Evolutionary conservation across 768 basidiomycete species (phyloP).

Genomic region (Gelatoporia subvermispora): DNA sequence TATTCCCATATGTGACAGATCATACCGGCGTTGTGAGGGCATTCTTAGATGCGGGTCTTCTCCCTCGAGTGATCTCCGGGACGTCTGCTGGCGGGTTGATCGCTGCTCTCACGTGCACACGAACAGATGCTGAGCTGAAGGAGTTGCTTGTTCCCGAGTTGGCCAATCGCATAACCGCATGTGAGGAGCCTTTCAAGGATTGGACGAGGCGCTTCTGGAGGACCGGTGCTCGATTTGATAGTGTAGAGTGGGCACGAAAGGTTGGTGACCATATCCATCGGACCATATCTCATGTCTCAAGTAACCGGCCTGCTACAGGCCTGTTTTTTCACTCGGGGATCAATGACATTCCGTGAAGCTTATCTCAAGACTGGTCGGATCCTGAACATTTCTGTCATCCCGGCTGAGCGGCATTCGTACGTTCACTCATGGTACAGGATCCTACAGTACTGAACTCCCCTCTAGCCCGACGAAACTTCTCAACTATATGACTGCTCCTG

Average conservation of each 20-base stretch:
- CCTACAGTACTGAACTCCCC: constrained; percentile 7
- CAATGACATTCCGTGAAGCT: constrained; percentile 93
- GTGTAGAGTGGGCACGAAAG: constrained; percentile 86
- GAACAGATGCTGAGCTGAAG: constrained; percentile 84
- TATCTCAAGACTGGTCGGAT: constrained; percentile 90
- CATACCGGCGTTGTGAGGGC: constrained; percentile 91
- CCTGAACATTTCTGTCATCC: constrained; percentile 90
- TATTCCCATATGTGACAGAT: constrained; percentile 53
- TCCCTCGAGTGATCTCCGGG: constrained; percentile 92
- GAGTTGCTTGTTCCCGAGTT: constrained; percentile 74
- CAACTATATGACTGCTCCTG: constrained; percentile 95
- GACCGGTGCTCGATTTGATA: constrained; percentile 95
- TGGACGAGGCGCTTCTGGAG: constrained; percentile 72
- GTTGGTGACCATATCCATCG: constrained; percentile 35
- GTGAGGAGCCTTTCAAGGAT: constrained; percentile 67
- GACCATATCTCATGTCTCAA: neutral
- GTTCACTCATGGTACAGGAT: constrained; percentile 19
- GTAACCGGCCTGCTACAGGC: constrained; percentile 40
- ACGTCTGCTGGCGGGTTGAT: constrained; percentile 91
- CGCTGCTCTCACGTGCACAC: constrained; percentile 71
- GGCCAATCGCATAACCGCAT: constrained; percentile 78
- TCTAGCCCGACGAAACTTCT: constrained; percentile 88
- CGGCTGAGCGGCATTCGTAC: constrained; percentile 83
- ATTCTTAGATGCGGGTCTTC: constrained; percentile 76
- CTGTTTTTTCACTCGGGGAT: constrained; percentile 87